Evolutionary conservation across 2,329 filamentous ascomycete species (phyloP).

Genomic region (Apiospora kogelbergensis): DNA sequence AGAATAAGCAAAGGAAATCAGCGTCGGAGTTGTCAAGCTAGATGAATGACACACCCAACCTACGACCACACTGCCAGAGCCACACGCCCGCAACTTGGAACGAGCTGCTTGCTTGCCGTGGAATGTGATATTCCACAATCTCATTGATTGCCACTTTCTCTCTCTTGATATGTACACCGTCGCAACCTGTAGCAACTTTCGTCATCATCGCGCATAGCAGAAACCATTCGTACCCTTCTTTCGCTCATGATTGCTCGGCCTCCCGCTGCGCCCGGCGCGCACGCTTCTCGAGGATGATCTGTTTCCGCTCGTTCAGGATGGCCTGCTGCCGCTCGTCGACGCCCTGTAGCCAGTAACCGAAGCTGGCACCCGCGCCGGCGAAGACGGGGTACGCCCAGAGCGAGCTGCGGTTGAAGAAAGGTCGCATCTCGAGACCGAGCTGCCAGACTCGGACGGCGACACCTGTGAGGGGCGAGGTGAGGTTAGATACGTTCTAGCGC

Average conservation of each 20-base stretch:
- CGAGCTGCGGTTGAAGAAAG: slow-evolving; percentile 80
- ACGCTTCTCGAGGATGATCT: slow-evolving; percentile 84
- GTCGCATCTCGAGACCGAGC: slow-evolving; percentile 97
- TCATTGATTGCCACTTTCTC: background rate
- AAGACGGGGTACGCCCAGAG: slow-evolving; percentile 94
- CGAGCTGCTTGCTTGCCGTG: background rate
- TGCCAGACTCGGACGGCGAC: slow-evolving; percentile 92
- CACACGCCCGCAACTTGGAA: background rate
- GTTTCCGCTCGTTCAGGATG: slow-evolving; percentile 76
- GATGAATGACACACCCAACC: background rate
- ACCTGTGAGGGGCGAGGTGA: slow-evolving; percentile 53
- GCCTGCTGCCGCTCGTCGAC: slow-evolving; percentile 81
- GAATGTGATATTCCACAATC: background rate
- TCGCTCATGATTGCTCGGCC: slow-evolving; percentile 27
- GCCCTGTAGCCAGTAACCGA: slow-evolving; percentile 95
- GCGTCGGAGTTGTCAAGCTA: background rate
- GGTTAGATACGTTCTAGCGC: background rate
- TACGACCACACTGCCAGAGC: background rate
- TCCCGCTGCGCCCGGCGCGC: slow-evolving; percentile 71
- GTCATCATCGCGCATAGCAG: background rate
- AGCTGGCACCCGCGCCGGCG: slow-evolving; percentile 80
- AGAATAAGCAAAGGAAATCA: background rate
- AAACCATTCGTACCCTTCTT: slow-evolving; percentile 9
- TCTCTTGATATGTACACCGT: background rate
- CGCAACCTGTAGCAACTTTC: background rate